phyloP scores from a whole-genome alignment of 2,329 filamentous ascomycete species.

The Xylariaceae sp. region DNA sequence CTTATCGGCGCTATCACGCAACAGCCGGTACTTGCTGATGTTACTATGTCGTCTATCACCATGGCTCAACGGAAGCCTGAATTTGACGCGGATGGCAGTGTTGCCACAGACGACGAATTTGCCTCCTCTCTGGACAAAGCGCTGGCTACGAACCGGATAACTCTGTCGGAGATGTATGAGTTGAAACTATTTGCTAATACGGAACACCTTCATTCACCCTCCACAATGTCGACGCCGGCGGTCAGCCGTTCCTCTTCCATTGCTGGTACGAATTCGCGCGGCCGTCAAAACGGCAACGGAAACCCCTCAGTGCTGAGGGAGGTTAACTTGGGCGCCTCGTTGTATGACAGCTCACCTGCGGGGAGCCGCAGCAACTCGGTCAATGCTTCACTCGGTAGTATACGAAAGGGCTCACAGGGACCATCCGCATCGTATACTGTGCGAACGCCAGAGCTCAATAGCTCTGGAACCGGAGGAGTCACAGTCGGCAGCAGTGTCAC shows the following conservation, averaged over 20 bases:
- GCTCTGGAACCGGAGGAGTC: conserved; percentile 40
- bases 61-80: conserved; percentile 72
- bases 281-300: conserved; percentile 42
- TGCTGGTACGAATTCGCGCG: conserved; percentile 39
- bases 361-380: conserved; percentile 51
- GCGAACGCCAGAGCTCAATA: conserved; percentile 30
- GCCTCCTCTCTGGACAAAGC: conserved; percentile 35
- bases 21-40: conserved; percentile 87
- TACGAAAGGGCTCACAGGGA: conserved; percentile 37
- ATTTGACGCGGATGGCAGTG: conserved; percentile 42
- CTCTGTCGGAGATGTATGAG: conserved; percentile 67
- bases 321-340: conserved; percentile 28
- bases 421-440: conserved; percentile 13
- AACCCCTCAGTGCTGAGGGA: conserved; percentile 40
- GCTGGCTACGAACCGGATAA: conserved; percentile 35
- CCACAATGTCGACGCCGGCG: conserved; percentile 41
- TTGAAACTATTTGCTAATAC: conserved; percentile 74
- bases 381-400: conserved; percentile 43
- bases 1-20: conserved; percentile 89
- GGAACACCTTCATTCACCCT: conserved; percentile 68
- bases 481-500: conserved; percentile 42
- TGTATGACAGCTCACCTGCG: conserved; percentile 45
- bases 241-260: conserved; percentile 37
- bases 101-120: conserved; percentile 24
- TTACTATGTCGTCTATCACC: conserved; percentile 87